Evolutionary conservation across 2,329 filamentous ascomycete genomes (phyloP).

Genomic region (Colletotrichum coccodes): DNA sequence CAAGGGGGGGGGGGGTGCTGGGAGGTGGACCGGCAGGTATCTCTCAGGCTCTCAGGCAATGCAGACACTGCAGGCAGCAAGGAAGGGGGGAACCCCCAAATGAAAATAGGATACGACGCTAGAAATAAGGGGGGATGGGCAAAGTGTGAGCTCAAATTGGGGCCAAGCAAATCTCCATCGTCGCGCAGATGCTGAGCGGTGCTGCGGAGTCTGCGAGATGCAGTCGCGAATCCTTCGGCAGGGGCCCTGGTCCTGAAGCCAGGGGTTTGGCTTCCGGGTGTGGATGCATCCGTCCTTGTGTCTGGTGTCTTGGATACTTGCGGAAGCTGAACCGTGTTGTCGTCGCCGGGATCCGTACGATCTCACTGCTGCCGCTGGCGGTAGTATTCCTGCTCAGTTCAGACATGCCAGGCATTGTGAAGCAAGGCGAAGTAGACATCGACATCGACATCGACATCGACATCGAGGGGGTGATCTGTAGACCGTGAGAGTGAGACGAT

Average conservation of each 20-base stretch:
- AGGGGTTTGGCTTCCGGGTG: not conserved
- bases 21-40: not conserved
- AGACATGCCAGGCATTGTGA: not conserved
- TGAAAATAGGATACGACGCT: constrained; percentile 5
- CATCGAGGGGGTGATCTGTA: not conserved
- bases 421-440: not conserved
- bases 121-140: not conserved
- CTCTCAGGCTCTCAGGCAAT: too few relatives aligned
- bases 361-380: not conserved
- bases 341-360: not conserved
- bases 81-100: too few relatives aligned
- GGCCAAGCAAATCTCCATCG: constrained; percentile 3
- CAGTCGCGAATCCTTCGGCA: constrained; percentile 27
- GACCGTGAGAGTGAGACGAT: not conserved
- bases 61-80: not conserved
- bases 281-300: not conserved
- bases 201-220: constrained; percentile 2
- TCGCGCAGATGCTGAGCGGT: not conserved
- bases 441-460: not conserved
- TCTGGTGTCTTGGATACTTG: not conserved
- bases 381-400: not conserved
- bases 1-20: not conserved
- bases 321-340: not conserved
- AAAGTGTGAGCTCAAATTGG: not conserved
- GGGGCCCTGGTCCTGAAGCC: not conserved